A percentile compares a stretch with the other conserved stretches of the same genome.
Evolutionary conservation across 345 rosid genomes (phyloP).

Genomic region (Syzygium aromaticum): DNA sequence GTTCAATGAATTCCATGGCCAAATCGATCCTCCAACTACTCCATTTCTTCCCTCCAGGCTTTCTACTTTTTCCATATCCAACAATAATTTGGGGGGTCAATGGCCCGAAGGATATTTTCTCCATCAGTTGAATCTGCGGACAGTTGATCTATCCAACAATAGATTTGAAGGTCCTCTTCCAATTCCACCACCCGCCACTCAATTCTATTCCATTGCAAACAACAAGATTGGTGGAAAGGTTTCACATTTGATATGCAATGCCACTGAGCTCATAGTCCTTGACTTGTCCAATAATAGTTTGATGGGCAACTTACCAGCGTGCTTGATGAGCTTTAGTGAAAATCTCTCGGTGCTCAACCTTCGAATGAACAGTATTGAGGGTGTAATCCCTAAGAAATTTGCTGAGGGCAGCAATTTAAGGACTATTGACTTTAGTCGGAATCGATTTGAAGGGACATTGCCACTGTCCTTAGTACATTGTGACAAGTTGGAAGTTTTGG

Average conservation of each 20-base stretch:
- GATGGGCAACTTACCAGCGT: neutral
- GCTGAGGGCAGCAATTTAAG: neutral
- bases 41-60: neutral
- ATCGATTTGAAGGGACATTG: neutral
- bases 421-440: accelerated
- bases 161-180: neutral
- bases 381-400: neutral
- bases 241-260: neutral
- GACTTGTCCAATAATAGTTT: neutral
- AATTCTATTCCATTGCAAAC: accelerated
- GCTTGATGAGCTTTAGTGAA: neutral
- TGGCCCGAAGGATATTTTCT: neutral
- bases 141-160: slow-evolving; percentile 1
- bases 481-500: neutral
- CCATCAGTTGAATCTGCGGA: accelerated
- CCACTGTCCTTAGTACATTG: neutral
- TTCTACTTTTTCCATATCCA: neutral
- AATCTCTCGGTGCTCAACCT: neutral
- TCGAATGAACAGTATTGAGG: accelerated
- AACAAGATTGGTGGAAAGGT: neutral
- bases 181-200: neutral
- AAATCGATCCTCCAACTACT: neutral
- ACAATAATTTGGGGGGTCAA: neutral
- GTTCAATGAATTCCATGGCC: slow-evolving; percentile 6
- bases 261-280: accelerated